Base-by-base conservation (phyloP, 495 filamentous ascomycete genomes). In the Podospora comata region DNA sequence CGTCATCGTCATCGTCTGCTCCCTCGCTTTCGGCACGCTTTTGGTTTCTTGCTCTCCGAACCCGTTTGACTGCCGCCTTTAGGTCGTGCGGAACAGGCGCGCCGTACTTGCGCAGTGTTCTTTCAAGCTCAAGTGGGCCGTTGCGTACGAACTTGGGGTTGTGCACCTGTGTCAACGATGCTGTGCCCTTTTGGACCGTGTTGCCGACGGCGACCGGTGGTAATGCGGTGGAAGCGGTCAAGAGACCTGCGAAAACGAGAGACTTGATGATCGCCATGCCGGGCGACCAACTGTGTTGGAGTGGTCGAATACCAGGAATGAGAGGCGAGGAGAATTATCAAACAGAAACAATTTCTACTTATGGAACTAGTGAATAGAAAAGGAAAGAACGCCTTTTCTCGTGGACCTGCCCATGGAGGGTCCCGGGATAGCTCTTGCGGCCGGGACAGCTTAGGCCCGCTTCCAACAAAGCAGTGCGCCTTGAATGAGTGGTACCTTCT, bases 21-120 rank as follows among this genome's bases (percentile, higher is more conserved):
- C 30, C 59, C 4, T 26, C 27, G 26, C 9, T 20, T 26, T 23
- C 27, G 13, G 61, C 72, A 11, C 63, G 28, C 27, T 70, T 65
- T 30, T 73, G 70, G n/a, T 4, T 11, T 11, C 26, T 34, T 3
- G 9, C 30, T n/a, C 1, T 28, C 5, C 65, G 67, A 16, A 67
- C 55, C 2, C 62, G 57, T 19, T 26, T 53, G 11, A 71, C 48
- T 0, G 66, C 62, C 2, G 39, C 64, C 11, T 34, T 57, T 48
- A 76, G 66, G 28, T 74, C 67, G 3, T 70, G 62, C 26, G 80
- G 76, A 1, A 83, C 44, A 27, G 76, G 64, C 15, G 82, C 79
- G 68, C 84, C 79, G 71, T 84, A 90, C 69, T 90, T 90, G 73
- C 78, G 72, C 74, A 88, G 87, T 32, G 85, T 83, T 72, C 82